Evolutionary conservation across 352 stramenopile species (phyloP).

Genomic region (Phytophthora melonis): DNA sequence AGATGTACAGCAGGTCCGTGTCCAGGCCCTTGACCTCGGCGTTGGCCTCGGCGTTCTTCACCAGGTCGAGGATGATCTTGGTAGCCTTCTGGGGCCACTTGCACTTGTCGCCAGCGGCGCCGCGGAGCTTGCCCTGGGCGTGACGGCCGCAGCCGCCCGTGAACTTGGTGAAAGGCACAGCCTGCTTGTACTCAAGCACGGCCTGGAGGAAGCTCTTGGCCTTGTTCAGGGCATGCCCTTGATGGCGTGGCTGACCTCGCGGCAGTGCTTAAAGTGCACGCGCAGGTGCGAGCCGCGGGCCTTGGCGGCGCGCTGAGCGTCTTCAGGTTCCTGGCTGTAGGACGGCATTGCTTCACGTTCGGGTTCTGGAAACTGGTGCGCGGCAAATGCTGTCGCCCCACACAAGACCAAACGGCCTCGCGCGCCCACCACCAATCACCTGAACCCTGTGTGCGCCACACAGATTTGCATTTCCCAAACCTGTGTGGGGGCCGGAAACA

Average conservation of each 20-base stretch:
- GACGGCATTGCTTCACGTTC: slow-evolving; percentile 85
- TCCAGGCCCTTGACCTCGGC: slow-evolving; percentile 98
- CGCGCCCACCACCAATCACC: slow-evolving; percentile 74
- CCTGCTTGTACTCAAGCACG: slow-evolving; percentile 98
- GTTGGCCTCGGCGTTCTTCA: slow-evolving; percentile 99
- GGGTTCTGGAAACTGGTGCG: slow-evolving; percentile 79
- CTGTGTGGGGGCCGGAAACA: no score
- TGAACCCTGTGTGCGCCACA: background rate
- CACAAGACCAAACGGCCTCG: slow-evolving; percentile 32
- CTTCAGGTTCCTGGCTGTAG: slow-evolving; percentile 93
- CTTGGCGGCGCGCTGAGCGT: slow-evolving; percentile 93
- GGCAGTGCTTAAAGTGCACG: slow-evolving; percentile 99
- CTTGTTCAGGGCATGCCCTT: slow-evolving; percentile 97
- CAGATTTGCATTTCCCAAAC: background rate
- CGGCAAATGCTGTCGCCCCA: slow-evolving; percentile 30
- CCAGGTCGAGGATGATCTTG: slow-evolving; percentile 98
- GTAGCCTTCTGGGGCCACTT: slow-evolving; percentile 99
- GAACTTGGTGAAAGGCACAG: slow-evolving; percentile 99
- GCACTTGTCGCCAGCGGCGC: slow-evolving; percentile 96
- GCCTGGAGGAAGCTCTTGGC: slow-evolving; percentile 96
- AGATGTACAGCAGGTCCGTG: slow-evolving; percentile 96
- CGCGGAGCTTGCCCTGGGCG: slow-evolving; percentile 96
- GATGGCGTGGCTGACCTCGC: slow-evolving; percentile 98
- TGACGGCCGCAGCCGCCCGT: slow-evolving; percentile 98
- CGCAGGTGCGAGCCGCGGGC: slow-evolving; percentile 96